Percentiles rank a stretch among this genome's conserved stretches.
Evolutionary conservation across 805 yeast genomes (phyloP).

Genomic region (Metschnikowia lochheadii): DNA sequence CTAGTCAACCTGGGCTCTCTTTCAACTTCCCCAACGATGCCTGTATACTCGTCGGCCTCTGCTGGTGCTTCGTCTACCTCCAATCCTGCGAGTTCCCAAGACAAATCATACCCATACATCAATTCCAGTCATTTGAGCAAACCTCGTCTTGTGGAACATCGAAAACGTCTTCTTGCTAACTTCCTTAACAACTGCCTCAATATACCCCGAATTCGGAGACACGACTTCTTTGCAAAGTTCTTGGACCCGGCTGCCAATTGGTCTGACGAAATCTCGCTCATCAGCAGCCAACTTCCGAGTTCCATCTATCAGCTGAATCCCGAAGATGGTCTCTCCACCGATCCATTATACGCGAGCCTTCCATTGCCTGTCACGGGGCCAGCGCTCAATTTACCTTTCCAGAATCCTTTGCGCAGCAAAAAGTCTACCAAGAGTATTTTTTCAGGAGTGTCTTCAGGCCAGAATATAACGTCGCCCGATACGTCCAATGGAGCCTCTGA

Average conservation of each 20-base stretch:
- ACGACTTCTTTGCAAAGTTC: slow-evolving; percentile 68
- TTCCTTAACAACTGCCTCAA: slow-evolving; percentile 74
- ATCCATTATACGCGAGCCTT: slow-evolving; percentile 28
- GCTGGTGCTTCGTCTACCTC: slow-evolving; percentile 7
- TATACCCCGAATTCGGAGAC: slow-evolving; percentile 51
- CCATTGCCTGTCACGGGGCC: slow-evolving; percentile 32
- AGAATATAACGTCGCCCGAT: background rate
- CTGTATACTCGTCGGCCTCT: background rate
- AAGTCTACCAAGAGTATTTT: background rate
- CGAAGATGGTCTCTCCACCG: slow-evolving; percentile 39
- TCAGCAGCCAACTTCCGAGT: slow-evolving; percentile 37
- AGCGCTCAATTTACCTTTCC: slow-evolving; percentile 26
- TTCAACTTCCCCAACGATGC: background rate
- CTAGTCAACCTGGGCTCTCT: slow-evolving; percentile 19
- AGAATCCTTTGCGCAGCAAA: slow-evolving; percentile 20
- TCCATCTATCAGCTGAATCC: slow-evolving; percentile 42
- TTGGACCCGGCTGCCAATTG: slow-evolving; percentile 83
- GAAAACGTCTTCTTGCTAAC: slow-evolving; percentile 45
- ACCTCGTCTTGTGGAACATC: slow-evolving; percentile 35
- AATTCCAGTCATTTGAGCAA: slow-evolving; percentile 40
- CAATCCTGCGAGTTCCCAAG: slow-evolving; percentile 5
- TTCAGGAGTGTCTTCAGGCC: background rate
- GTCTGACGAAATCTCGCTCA: slow-evolving; percentile 56
- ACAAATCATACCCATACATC: slow-evolving; percentile 27
- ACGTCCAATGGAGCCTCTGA: slow-evolving; percentile 15